Evolutionary conservation across 495 filamentous ascomycete species (phyloP).

Genomic region (Lasiosphaeriaceae sp.): DNA sequence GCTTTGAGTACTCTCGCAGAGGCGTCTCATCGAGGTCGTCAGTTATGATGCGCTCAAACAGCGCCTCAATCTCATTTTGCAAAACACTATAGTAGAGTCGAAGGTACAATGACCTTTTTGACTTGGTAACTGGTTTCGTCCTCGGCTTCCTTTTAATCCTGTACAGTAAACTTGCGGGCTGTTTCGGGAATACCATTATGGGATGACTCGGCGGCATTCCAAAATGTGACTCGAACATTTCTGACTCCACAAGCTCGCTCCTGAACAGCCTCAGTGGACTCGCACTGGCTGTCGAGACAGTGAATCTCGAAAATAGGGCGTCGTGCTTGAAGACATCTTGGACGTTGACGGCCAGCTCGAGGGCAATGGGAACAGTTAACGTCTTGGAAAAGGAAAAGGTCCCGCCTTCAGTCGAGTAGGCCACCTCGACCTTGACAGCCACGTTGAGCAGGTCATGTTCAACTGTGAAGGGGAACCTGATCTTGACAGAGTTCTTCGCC

Average conservation of each 20-base stretch:
- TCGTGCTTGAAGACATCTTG: conserved; percentile 90
- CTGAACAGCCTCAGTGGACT: conserved; percentile 71
- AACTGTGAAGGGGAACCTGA: conserved; percentile 79
- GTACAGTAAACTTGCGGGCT: conserved; percentile 79
- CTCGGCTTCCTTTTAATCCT: conserved; percentile 57
- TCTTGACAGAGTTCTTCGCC: conserved; percentile 42
- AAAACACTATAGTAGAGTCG: conserved; percentile 74
- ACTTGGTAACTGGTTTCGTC: conserved; percentile 30
- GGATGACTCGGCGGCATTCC: conserved; percentile 51
- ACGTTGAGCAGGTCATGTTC: conserved; percentile 73
- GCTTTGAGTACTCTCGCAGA: conserved; percentile 41
- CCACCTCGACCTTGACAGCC: conserved; percentile 69
- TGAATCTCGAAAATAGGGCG: conserved; percentile 82
- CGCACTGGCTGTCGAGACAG: conserved; percentile 69
- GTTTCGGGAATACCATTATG: conserved; percentile 69
- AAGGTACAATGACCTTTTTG: conserved; percentile 57
- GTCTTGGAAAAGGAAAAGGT: conserved; percentile 66
- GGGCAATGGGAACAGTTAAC: conserved; percentile 58
- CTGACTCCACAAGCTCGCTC: conserved; percentile 66
- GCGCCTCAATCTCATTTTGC: conserved; percentile 60
- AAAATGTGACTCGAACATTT: conserved; percentile 61
- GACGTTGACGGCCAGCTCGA: conserved; percentile 91
- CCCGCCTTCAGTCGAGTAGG: conserved; percentile 71
- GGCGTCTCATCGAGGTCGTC: conserved; percentile 36
- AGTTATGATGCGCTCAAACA: conserved; percentile 37